These are phyloP conservation scores for Globisporangium uncinulatum DNA, from an alignment of 352 stramenopile species.

Conservation along the genomic window DNA sequence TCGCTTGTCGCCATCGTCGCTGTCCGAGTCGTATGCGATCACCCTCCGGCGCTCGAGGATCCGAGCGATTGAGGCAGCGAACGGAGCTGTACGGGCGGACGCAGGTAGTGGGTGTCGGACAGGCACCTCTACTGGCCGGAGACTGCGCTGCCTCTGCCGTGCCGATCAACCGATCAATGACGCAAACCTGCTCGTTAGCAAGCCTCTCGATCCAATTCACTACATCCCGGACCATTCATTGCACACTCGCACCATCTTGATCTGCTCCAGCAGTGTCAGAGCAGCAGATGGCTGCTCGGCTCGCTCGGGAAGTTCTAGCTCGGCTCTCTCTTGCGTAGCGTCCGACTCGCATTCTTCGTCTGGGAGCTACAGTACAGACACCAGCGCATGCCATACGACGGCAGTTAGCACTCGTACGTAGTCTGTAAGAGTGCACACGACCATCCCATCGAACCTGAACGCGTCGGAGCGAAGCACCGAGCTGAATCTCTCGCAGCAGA, in stretches of 20 bases:
- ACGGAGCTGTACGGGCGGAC: conserved; percentile 19
- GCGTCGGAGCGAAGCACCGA: conserved; percentile 19
- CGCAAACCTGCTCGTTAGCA: neutral
- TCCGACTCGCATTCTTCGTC: neutral
- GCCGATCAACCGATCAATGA: neutral
- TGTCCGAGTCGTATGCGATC: conserved; percentile 65
- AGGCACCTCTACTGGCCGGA: conserved; percentile 28
- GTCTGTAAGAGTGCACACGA: too few relatives aligned
- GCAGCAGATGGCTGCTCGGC: neutral
- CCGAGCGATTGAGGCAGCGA: conserved; percentile 51
- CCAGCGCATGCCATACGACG: too few relatives aligned
- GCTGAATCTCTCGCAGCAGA: conserved; percentile 32
- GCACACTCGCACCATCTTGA: conserved; percentile 23
- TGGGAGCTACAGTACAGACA: neutral
- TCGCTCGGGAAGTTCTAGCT: too few relatives aligned
- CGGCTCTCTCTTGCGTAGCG: neutral
- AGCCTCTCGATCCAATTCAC: neutral
- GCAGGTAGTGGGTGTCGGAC: conserved; percentile 8
- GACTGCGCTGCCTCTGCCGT: conserved; percentile 35
- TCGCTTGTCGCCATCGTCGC: conserved; percentile 17
- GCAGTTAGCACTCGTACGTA: neutral
- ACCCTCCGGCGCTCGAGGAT: conserved; percentile 51
- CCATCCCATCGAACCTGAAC: conserved; percentile 8
- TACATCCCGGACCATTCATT: too few relatives aligned
- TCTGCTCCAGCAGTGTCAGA: conserved; percentile 39